Conservation (phyloP, 1,284 basidiomycete species). For the Ceratorhiza oryzae-sativae region DNA sequence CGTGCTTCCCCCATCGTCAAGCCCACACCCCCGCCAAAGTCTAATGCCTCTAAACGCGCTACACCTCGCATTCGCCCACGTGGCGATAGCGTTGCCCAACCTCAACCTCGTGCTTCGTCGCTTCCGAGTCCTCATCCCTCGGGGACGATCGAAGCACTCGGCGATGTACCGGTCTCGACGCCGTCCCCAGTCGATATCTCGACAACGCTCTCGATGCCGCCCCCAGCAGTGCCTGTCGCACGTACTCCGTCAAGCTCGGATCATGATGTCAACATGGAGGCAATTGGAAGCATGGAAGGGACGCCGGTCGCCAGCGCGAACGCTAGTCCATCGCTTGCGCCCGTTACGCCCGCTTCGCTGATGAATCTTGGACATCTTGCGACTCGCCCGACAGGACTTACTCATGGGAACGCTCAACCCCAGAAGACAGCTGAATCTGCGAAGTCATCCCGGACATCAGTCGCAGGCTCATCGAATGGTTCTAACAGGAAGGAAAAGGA, state of each 20-base stretch:
- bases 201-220: constrained; percentile 66
- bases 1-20: constrained; percentile 44
- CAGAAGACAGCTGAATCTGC: constrained; percentile 31
- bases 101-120: constrained; percentile 26
- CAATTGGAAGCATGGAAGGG: constrained; percentile 7
- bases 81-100: constrained; percentile 33
- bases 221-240: constrained; percentile 63
- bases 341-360: constrained; percentile 85
- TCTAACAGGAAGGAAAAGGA: constrained; percentile 47
- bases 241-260: constrained; percentile 37
- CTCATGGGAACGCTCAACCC: constrained; percentile 40
- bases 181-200: constrained; percentile 81
- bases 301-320: constrained; percentile 41
- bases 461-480: not conserved
- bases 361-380: constrained; percentile 78
- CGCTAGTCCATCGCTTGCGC: constrained; percentile 59
- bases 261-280: constrained; percentile 43
- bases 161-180: constrained; percentile 55
- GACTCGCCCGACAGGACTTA: constrained; percentile 57
- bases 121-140: constrained; percentile 37
- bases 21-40: constrained; percentile 27
- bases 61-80: constrained; percentile 47
- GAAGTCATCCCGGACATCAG: constrained; percentile 26
- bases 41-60: constrained; percentile 37
- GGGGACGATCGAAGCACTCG: constrained; percentile 27